Conservation (phyloP, 148 eudicot species). For the Nepenthes mirabilis region DNA sequence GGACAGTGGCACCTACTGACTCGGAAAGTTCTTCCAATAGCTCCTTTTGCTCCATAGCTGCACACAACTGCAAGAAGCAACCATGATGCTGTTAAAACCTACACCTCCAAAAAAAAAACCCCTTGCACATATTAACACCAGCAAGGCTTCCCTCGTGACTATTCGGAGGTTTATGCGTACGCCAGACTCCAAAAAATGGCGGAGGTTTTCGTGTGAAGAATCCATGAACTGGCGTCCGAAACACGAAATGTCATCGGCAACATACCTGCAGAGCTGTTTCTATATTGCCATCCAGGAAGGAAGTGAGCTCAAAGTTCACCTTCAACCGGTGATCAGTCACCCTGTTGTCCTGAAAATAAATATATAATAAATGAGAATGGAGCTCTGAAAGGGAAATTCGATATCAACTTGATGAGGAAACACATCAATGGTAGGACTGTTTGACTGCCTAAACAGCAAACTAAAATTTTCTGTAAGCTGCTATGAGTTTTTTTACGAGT, state of each 20-base stretch:
- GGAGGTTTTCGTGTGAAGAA: not conserved
- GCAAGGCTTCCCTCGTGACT: constrained; percentile 2
- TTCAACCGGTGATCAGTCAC: constrained; percentile 94
- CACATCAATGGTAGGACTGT: no score
- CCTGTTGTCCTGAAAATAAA: constrained; percentile 61
- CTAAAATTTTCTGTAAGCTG: no score
- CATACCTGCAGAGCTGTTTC: constrained; percentile 90
- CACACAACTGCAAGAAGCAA: constrained; percentile 52
- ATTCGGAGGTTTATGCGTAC: not conserved
- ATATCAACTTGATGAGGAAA: no score
- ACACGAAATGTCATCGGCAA: not conserved
- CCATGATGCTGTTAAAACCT: not conserved
- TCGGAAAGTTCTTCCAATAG: constrained; percentile 74
- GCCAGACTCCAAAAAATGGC: not conserved
- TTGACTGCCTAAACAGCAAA: no score
- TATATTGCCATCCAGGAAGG: constrained; percentile 74
- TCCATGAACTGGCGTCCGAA: not conserved
- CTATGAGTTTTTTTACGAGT: no score
- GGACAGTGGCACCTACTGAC: constrained; percentile 38
- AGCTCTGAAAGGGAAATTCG: not conserved
- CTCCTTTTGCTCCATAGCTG: constrained; percentile 79
- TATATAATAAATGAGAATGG: not conserved
- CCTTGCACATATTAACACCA: not conserved
- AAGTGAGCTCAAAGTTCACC: constrained; percentile 84
- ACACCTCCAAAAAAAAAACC: not conserved